Evolutionary conservation across 208 protist species (phyloP).

Genomic region (Acanthamoeba pearcei): DNA sequence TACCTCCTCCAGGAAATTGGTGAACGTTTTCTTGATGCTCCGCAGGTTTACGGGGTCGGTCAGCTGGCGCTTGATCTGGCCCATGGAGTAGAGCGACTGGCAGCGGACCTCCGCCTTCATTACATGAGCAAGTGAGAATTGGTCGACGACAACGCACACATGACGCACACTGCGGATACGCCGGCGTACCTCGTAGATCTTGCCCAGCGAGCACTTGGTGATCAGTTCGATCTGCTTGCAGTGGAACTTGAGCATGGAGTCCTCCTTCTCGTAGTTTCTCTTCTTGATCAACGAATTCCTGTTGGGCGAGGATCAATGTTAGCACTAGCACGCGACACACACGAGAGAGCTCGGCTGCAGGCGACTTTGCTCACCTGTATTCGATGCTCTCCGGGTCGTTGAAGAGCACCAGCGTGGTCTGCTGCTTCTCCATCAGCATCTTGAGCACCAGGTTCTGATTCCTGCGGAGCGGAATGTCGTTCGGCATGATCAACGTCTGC

Average conservation of each 20-base stretch:
- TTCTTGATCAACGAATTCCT: constrained; percentile 44
- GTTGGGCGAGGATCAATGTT: too few species aligned
- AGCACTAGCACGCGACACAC: too few species aligned
- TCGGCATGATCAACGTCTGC: constrained; percentile 51
- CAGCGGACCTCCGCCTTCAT: constrained; percentile 20
- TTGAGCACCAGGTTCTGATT: constrained; percentile 74
- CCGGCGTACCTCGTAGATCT: constrained; percentile 48
- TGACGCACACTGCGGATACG: too few species aligned
- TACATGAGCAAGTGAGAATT: background rate
- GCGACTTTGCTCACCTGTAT: background rate
- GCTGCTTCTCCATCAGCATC: constrained; percentile 64
- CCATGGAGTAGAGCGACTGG: constrained; percentile 49
- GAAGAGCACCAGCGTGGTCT: constrained; percentile 55
- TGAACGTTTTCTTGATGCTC: constrained; percentile 50
- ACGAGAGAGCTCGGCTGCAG: too few species aligned
- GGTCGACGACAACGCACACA: background rate
- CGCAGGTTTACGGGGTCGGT: constrained; percentile 52
- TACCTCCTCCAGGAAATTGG: constrained; percentile 66
- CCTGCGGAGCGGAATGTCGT: constrained; percentile 18
- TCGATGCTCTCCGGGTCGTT: constrained; percentile 69
- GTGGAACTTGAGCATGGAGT: constrained; percentile 58
- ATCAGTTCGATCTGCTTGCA: constrained; percentile 51
- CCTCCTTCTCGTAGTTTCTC: background rate
- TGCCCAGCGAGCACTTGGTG: constrained; percentile 54
- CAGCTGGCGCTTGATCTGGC: constrained; percentile 66